phyloP scores from a whole-genome alignment of 169 alveolate genomes.

The Plasmodium sp. region DNA sequence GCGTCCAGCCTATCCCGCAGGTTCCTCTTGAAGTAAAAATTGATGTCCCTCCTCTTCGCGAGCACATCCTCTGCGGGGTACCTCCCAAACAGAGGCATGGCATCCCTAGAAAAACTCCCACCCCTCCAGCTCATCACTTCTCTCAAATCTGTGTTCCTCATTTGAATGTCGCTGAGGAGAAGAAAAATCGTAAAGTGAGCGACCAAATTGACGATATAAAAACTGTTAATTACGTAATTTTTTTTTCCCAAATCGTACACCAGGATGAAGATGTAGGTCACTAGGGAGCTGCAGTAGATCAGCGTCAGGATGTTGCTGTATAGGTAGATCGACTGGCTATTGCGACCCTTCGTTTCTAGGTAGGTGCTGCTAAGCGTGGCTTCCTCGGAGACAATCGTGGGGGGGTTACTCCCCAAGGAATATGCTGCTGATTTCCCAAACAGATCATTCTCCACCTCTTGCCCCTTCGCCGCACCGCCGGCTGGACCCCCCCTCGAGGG shows the following conservation, averaged over 20 bases:
- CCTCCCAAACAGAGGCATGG: neutral
- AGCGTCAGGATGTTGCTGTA: constrained; percentile 39
- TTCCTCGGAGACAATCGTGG: neutral
- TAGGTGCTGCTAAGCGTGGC: neutral
- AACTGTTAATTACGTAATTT: constrained; percentile 9
- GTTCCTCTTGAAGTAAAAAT: constrained; percentile 10
- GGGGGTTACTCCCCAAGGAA: neutral
- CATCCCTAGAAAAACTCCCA: neutral
- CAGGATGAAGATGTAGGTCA: constrained; percentile 52
- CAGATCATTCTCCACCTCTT: neutral
- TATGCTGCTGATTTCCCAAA: neutral
- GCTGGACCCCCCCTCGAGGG: neutral
- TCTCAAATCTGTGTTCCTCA: constrained; percentile 1
- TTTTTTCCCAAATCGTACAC: constrained; percentile 45
- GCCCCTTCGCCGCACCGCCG: neutral
- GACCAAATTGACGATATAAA: constrained; percentile 31
- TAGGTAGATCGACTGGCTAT: constrained; percentile 17
- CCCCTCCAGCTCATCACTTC: neutral
- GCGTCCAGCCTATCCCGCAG: neutral
- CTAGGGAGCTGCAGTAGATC: constrained; percentile 41
- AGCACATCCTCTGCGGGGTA: neutral
- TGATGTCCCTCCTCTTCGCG: neutral
- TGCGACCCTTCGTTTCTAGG: neutral
- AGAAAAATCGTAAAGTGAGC: constrained; percentile 50
- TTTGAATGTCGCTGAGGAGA: constrained; percentile 35